Base-by-base conservation (phyloP, 768 basidiomycete genomes). In the Glaciozyma antarctica region DNA sequence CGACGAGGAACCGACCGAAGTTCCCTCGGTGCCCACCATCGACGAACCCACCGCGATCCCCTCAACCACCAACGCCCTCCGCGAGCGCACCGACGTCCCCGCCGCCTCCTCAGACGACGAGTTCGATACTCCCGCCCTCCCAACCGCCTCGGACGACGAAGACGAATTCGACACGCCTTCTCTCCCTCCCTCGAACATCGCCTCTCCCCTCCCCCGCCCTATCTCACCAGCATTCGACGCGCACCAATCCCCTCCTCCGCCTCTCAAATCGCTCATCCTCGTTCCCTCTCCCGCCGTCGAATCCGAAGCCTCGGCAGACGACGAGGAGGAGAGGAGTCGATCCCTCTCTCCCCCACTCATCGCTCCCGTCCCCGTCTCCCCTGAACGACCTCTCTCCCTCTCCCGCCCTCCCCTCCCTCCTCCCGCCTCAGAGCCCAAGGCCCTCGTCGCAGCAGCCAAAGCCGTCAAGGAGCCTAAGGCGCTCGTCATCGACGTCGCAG, bases 81-180 rank as follows among this genome's bases (percentile, higher is more conserved):
- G 19, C n/a, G 19, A 19, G 21, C 21, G n/a, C 21, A 19, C 47
- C 47, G 19, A 19, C 47, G 19, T n/a, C 19, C 47, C 47, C 5
- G 19, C 47, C n/a, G 61, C 67, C 16, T 60, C 60, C 34, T 60
- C 56, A 16, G 51, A 47, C 13, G 48, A 28, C 12, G 28, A 51
- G 5, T 16, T 34, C 54, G 54, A 16, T 17, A 55, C 54, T 2
- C 54, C 54, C 54, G 54, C 19, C 22, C 54, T 34, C 7, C 19
- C 54, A 4, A 13, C 28, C 54, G 30, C 19, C 16, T 22, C 30
- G 53, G 66, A 60, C n/a, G 64, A 60, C 44, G 67, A 68, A 0
- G 67, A 63, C 48, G 61, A 65, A 26, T 62, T 65, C 30, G 63
- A 62, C 0, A 51, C 60, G 30, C 63, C 67, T 1, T 55, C 48